Conservation (phyloP, 106 monocot genomes). For the Ottelia alismoides region DNA sequence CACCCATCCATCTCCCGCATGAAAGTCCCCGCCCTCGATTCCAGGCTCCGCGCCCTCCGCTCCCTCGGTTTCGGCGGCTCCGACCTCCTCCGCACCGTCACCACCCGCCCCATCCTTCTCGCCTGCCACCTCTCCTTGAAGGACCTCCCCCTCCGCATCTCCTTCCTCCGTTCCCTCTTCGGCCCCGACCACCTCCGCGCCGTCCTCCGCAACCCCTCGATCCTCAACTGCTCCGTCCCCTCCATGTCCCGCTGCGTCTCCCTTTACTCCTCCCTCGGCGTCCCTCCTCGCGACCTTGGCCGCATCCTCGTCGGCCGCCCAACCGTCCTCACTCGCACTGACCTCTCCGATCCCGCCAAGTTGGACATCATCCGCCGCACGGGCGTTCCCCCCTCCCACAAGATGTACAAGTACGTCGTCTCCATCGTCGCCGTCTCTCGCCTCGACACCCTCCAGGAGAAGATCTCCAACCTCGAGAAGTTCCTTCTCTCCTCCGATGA, state of each 20-base stretch:
- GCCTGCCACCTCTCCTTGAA: not conserved
- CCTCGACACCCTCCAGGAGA: conserved; percentile 15
- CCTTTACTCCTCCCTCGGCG: conserved; percentile 16
- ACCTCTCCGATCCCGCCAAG: conserved; percentile 11
- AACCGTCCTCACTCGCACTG: conserved; percentile 9
- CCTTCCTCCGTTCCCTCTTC: conserved; percentile 28
- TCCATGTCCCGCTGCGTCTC: conserved; percentile 14
- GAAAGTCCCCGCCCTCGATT: not conserved
- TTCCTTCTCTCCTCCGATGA: conserved; percentile 15
- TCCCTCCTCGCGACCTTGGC: conserved; percentile 10
- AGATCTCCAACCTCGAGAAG: conserved; percentile 19
- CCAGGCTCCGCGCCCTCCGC: conserved; percentile 2
- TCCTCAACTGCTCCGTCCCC: conserved; percentile 15
- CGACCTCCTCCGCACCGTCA: conserved; percentile 8
- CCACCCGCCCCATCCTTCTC: conserved; percentile 5
- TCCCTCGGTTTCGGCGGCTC: not conserved
- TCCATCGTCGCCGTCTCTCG: conserved; percentile 20
- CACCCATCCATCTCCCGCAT: conserved; percentile 7
- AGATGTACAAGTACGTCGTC: conserved; percentile 27
- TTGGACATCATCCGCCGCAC: conserved; percentile 19
- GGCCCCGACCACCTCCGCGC: conserved; percentile 11
- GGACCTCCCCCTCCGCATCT: conserved; percentile 9
- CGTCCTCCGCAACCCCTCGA: conserved; percentile 18
- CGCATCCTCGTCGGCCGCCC: conserved; percentile 18
- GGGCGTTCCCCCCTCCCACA: conserved; percentile 1